A percentile compares a stretch with the other conserved stretches of the same genome.
Evolutionary conservation across 2,329 filamentous ascomycete species (phyloP).

Genomic region (Colletotrichum noveboracense): DNA sequence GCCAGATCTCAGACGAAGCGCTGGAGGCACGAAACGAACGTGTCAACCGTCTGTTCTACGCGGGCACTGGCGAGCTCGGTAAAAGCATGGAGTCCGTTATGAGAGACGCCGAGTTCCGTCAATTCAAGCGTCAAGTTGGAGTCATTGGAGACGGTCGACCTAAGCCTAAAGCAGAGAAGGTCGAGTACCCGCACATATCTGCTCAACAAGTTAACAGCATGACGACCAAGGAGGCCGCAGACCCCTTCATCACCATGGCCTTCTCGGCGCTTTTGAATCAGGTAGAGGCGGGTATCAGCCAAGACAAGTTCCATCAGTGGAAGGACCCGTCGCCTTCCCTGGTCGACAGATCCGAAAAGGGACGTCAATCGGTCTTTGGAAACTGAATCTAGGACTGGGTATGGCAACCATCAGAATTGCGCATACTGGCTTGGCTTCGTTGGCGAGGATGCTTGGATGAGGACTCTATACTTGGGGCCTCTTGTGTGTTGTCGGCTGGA

Average conservation of each 20-base stretch:
- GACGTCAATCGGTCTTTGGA: slow-evolving; percentile 8
- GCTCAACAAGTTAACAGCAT: slow-evolving; percentile 43
- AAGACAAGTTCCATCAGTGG: neutral
- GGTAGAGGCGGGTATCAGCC: slow-evolving; percentile 1
- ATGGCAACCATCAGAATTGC: neutral
- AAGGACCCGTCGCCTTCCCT: neutral
- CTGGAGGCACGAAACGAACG: slow-evolving; percentile 29
- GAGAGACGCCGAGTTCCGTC: slow-evolving; percentile 33
- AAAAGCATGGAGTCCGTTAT: slow-evolving; percentile 35
- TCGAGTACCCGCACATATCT: slow-evolving; percentile 32
- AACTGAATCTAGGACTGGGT: neutral
- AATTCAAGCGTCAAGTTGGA: slow-evolving; percentile 35
- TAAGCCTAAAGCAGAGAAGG: slow-evolving; percentile 26
- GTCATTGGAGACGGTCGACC: slow-evolving; percentile 42
- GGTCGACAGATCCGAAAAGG: neutral
- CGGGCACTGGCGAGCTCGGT: slow-evolving; percentile 38
- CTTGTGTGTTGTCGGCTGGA: neutral
- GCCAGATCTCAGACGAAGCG: slow-evolving; percentile 26
- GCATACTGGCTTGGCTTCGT: slow-evolving; percentile 9
- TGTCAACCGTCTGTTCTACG: slow-evolving; percentile 43
- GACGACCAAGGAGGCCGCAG: slow-evolving; percentile 41
- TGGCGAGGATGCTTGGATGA: slow-evolving; percentile 17
- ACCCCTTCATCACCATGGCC: slow-evolving; percentile 48
- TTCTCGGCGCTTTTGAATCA: slow-evolving; percentile 34
- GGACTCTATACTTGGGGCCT: slow-evolving; percentile 15